Evolutionary conservation across 805 yeast species (phyloP).

Genomic region (Brettanomyces naardenensis): DNA sequence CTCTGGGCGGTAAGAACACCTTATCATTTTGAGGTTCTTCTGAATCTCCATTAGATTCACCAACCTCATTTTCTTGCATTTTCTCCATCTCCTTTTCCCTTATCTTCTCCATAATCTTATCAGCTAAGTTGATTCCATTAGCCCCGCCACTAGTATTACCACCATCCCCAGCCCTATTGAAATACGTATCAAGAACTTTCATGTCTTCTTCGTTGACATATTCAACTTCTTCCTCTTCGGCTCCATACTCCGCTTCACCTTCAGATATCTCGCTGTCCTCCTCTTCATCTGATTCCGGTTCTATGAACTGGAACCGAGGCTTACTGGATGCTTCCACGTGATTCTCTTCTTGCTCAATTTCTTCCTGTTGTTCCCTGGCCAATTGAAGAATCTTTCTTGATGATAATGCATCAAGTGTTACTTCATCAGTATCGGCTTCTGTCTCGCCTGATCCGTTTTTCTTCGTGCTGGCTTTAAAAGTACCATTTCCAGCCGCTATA

Average conservation of each 20-base stretch:
- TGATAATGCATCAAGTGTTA: constrained; percentile 67
- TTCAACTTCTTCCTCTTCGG: constrained; percentile 40
- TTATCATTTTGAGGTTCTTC: constrained; percentile 43
- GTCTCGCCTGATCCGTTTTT: constrained; percentile 26
- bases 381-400: constrained; percentile 82
- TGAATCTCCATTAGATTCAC: constrained; percentile 14
- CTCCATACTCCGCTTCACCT: constrained; percentile 28
- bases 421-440: constrained; percentile 43
- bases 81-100: constrained; percentile 45
- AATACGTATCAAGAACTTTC: constrained; percentile 72
- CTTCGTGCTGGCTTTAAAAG: constrained; percentile 37
- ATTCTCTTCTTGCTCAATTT: constrained; percentile 64
- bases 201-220: constrained; percentile 74
- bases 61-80: constrained; percentile 17
- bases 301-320: constrained; percentile 24
- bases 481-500: constrained; percentile 67
- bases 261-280: constrained; percentile 26
- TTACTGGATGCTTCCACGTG: constrained; percentile 15
- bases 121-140: constrained; percentile 61
- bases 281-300: constrained; percentile 27
- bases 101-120: constrained; percentile 85
- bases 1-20: constrained; percentile 90
- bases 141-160: not conserved
- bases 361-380: constrained; percentile 92
- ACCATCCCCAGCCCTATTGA: constrained; percentile 26